Conservation (phyloP, 163 green algal genomes). For the Chloromonas sp. region DNA sequence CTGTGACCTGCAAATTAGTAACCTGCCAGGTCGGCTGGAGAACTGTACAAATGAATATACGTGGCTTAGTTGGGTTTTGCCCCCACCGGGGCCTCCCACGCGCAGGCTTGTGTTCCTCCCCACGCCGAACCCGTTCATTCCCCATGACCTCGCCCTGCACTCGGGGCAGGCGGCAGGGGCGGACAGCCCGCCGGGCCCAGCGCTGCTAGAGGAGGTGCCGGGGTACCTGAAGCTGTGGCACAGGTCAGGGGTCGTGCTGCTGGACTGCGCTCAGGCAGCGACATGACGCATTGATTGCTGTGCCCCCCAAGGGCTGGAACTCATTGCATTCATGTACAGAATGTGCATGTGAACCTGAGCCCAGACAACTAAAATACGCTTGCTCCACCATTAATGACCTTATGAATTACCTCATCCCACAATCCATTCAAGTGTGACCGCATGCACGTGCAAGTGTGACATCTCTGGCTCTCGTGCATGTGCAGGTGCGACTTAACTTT, state of each 20-base stretch:
- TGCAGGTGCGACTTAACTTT: slow-evolving; percentile 35
- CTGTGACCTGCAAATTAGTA: no score
- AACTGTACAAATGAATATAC: no score
- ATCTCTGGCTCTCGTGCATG: background rate
- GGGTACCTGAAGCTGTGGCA: slow-evolving; percentile 24
- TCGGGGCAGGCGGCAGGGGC: slow-evolving; percentile 4
- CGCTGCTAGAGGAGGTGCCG: slow-evolving; percentile 15
- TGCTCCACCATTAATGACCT: background rate
- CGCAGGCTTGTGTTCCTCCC: slow-evolving; percentile 1
- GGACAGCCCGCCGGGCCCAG: background rate
- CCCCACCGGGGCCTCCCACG: no score
- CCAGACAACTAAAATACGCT: no score
- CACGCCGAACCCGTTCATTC: slow-evolving; percentile 76
- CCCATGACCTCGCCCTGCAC: slow-evolving; percentile 44
- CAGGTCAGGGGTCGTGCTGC: background rate
- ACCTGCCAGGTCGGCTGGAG: no score
- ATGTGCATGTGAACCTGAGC: no score
- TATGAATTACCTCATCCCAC: background rate
- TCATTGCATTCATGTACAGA: no score
- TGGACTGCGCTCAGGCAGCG: no score
- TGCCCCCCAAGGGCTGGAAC: no score
- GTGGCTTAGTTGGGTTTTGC: no score
- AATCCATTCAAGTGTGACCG: background rate
- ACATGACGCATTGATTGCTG: no score
- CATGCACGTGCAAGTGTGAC: background rate